These are phyloP conservation scores for Abrus pulchellus DNA, from an alignment of 306 rosid genomes.

Conservation along the genomic window DNA sequence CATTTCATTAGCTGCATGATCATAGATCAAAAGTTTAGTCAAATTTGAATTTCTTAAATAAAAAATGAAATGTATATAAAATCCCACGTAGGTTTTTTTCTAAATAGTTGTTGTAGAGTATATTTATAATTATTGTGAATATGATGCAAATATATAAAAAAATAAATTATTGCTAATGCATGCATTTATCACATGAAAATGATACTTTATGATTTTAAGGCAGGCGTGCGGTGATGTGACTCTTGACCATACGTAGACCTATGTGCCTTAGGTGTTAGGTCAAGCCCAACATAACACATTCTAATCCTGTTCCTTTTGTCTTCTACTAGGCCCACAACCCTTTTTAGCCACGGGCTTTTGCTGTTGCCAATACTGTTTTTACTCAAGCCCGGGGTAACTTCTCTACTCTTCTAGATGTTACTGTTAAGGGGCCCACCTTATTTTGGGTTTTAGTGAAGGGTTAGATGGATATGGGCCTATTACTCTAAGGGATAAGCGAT, in stretches of 20 bases:
- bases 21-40: not conserved
- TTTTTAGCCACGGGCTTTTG: slow-evolving; percentile 33
- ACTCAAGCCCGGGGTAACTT: not conserved
- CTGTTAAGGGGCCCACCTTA: slow-evolving; percentile 30
- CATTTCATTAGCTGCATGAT: not conserved
- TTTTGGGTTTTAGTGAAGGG: slow-evolving; percentile 28
- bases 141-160: not conserved
- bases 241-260: slow-evolving; percentile 42
- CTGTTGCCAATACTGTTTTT: not conserved
- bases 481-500: not conserved
- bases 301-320: not conserved
- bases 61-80: not conserved
- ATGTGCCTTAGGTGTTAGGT: slow-evolving; percentile 22
- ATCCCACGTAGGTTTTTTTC: not conserved
- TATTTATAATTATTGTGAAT: not conserved
- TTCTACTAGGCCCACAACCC: slow-evolving; percentile 14
- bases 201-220: not conserved
- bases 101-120: not conserved
- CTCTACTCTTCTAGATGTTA: not conserved
- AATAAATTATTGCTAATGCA: slow-evolving; percentile 6
- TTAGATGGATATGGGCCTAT: slow-evolving; percentile 38
- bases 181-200: slow-evolving; percentile 18
- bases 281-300: slow-evolving; percentile 30
- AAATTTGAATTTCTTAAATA: not conserved
- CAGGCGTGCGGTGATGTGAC: slow-evolving; percentile 49